Percentiles rank a stretch among this genome's conserved stretches.
These are phyloP conservation scores for Penicillium ucsense DNA, from an alignment of 495 filamentous ascomycete genomes.

Conservation along the genomic window DNA sequence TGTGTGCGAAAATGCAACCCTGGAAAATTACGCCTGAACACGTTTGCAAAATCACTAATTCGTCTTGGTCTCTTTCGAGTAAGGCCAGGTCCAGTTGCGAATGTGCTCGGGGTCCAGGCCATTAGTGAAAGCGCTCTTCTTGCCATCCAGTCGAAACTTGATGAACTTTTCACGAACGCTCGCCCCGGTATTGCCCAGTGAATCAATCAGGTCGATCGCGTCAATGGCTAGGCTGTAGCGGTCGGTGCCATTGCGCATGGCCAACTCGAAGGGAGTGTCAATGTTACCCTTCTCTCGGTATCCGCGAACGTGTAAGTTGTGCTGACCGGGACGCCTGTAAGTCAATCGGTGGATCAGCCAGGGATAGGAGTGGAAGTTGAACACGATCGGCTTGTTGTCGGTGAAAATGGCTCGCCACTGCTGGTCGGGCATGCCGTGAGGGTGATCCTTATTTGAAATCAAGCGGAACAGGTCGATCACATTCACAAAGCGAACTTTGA, in stretches of 20 bases:
- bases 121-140: constrained; percentile 50
- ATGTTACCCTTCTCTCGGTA: constrained; percentile 75
- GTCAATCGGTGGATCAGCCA: constrained; percentile 65
- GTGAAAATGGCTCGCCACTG: constrained; percentile 62
- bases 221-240: constrained; percentile 62
- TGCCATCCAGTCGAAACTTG: constrained; percentile 47
- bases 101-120: constrained; percentile 58
- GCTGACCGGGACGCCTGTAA: constrained; percentile 54
- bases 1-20: too few relatives aligned
- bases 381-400: constrained; percentile 55
- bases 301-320: constrained; percentile 58
- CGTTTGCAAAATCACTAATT: neutral
- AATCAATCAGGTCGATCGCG: constrained; percentile 54
- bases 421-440: constrained; percentile 53
- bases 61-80: constrained; percentile 6
- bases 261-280: constrained; percentile 63
- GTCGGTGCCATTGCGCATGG: constrained; percentile 62
- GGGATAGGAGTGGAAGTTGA: constrained; percentile 74
- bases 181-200: constrained; percentile 46
- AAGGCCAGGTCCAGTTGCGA: constrained; percentile 56
- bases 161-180: constrained; percentile 49
- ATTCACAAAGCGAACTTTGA: constrained; percentile 68
- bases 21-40: neutral
- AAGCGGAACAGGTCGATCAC: constrained; percentile 68
- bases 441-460: constrained; percentile 52